Base-by-base conservation (phyloP, 306 rosid species). In the Cicer yamashitae region DNA sequence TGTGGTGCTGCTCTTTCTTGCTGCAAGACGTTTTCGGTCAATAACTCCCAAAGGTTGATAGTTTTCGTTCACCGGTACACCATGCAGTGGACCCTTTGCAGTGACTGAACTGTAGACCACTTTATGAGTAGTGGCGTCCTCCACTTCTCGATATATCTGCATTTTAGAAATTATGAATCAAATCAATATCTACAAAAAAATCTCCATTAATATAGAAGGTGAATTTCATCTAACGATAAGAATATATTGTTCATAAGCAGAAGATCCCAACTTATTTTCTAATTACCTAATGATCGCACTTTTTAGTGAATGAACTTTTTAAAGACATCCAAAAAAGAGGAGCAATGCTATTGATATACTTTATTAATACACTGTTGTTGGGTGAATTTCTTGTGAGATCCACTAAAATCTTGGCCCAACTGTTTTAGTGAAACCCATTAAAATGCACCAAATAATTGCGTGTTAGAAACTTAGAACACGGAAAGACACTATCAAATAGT, bases 1-100 rank as follows among this genome's bases (percentile, higher is more conserved):
- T 41, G 98, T 94, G 76, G 98, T 94, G 84, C 82, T 90, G 81
- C 83, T 94, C 84, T 84, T 90, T 88, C 98, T 87, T 47, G 98
- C 97, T 78, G 82, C 43, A 65, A 91, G 93, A 54, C 97, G 97
- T 70, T 88, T 94, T 66, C 88, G 86, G 71, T 91, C 96, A 71
- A 90, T 88, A 77, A 76, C 87, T 80, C 96, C 98, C 82, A 94
- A 71, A 73, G 98, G 77, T 82, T 87, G 96, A 82, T 94, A 91
- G 38, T 79, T 88, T 59, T 85, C 89, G 75, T 85, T 94, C 78
- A 94, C 98, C 8, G 91, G 89, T 67, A 83, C 82, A 75, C 89
- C 86, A 52, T 91, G 91, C 79, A 90, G 83, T 59, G 96, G 96
- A 69, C 90, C 96, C 77, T 73, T 71, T 56, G 12, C 66, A 1